Evolutionary conservation across 1,139 yeast genomes (phyloP).

Genomic region (Protomyces inundatus): DNA sequence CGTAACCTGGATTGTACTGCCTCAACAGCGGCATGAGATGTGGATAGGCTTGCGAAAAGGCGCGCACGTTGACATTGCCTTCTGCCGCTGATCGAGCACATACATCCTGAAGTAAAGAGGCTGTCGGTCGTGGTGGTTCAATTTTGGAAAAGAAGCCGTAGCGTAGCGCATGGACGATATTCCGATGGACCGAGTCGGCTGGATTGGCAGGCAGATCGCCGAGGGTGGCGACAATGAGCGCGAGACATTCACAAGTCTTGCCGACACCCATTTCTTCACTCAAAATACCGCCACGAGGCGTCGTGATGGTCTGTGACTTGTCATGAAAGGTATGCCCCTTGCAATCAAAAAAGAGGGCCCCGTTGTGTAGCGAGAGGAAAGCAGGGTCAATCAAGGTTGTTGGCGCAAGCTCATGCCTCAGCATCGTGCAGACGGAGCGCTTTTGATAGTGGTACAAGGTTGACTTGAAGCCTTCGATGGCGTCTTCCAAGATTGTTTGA

Average conservation of each 20-base stretch:
- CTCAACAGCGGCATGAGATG: not conserved
- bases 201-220: conserved; percentile 40
- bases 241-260: conserved; percentile 61
- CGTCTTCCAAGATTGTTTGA: not conserved
- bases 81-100: not conserved
- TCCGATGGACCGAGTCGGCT: conserved; percentile 41
- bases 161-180: no score
- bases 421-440: conserved; percentile 56
- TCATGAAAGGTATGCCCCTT: conserved; percentile 32
- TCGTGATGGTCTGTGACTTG: conserved; percentile 44
- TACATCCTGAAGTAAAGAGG: not conserved
- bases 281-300: conserved; percentile 62
- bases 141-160: no score
- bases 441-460: conserved; percentile 54
- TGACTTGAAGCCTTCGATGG: conserved; percentile 47
- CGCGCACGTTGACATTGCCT: not conserved
- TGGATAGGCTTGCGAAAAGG: not conserved
- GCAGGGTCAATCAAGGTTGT: conserved; percentile 46
- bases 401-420: conserved; percentile 47
- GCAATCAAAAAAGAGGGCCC: conserved; percentile 41
- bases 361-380: conserved; percentile 38
- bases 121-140: no score
- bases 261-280: conserved; percentile 79
- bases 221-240: conserved; percentile 54
- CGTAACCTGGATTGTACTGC: not conserved